Percentiles rank a stretch among this genome's conserved stretches.
phyloP scores from a whole-genome alignment of 306 rosid species.

The Quercus alba region DNA sequence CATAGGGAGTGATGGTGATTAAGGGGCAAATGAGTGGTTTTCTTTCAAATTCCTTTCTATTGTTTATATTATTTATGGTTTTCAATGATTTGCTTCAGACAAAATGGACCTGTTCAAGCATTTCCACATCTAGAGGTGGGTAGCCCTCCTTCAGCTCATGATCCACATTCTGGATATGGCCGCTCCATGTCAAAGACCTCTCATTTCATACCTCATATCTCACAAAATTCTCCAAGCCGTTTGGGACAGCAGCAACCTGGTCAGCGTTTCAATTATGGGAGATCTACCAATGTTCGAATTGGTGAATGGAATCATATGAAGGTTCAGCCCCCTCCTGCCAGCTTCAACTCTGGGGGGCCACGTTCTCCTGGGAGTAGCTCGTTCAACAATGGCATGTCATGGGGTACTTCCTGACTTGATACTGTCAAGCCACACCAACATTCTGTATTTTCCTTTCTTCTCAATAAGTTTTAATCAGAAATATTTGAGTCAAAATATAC shows the following conservation, averaged over 20 bases:
- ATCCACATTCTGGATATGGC: slow-evolving; percentile 47
- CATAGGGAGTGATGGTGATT: not conserved
- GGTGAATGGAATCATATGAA: slow-evolving; percentile 79
- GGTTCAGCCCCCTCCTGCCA: slow-evolving; percentile 65
- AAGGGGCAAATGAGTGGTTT: slow-evolving; percentile 4
- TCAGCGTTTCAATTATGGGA: slow-evolving; percentile 66
- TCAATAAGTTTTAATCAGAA: not conserved
- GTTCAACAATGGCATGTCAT: slow-evolving; percentile 59
- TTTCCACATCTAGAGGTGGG: slow-evolving; percentile 67
- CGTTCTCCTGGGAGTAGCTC: slow-evolving; percentile 79
- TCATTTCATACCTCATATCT: slow-evolving; percentile 66
- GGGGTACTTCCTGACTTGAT: slow-evolving; percentile 67
- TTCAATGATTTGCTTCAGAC: slow-evolving; percentile 43
- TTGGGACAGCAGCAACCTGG: slow-evolving; percentile 82
- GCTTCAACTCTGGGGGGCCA: slow-evolving; percentile 61
- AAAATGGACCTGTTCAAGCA: slow-evolving; percentile 65
- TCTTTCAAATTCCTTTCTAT: not conserved
- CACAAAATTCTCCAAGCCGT: slow-evolving; percentile 87
- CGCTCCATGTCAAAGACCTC: slow-evolving; percentile 63
- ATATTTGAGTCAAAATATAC: not conserved
- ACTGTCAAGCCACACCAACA: slow-evolving; percentile 8
- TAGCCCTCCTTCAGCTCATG: slow-evolving; percentile 61
- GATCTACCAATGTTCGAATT: slow-evolving; percentile 44
- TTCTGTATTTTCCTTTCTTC: slow-evolving; percentile 13
- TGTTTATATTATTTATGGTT: slow-evolving; percentile 15